These are phyloP conservation scores for Glebionis coronaria DNA, from an alignment of 129 eudicot species.

Conservation along the genomic window DNA sequence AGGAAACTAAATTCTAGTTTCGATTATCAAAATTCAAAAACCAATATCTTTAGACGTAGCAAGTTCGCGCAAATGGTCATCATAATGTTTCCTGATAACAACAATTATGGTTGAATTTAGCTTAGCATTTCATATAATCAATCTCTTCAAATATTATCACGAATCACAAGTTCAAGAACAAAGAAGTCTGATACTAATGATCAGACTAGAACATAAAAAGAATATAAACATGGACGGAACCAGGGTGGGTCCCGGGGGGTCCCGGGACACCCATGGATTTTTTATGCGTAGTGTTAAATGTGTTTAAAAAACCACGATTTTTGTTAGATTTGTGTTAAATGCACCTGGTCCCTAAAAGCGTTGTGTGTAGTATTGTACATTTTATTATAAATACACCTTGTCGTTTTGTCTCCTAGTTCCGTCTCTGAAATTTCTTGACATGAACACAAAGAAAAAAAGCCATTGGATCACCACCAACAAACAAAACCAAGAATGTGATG, in stretches of 20 bases:
- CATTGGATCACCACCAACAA: constrained; percentile 37
- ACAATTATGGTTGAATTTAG: no score
- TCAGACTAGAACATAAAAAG: constrained; percentile 2
- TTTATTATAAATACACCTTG: no score
- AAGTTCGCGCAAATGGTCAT: neutral
- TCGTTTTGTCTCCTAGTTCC: no score
- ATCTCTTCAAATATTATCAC: constrained; percentile 13
- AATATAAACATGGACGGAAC: no score
- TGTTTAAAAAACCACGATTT: no score
- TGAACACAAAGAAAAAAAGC: constrained; percentile 27
- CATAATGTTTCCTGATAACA: no score
- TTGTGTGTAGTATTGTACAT: no score
- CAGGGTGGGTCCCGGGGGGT: no score
- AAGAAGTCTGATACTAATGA: neutral
- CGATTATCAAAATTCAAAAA: neutral
- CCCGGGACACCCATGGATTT: no score
- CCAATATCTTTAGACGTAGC: neutral
- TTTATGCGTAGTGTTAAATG: no score
- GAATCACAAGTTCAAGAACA: constrained; percentile 21
- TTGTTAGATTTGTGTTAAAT: no score
- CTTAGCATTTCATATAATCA: constrained; percentile 15
- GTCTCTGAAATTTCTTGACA: neutral
- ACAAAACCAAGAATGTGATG: constrained; percentile 39
- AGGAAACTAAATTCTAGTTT: neutral
- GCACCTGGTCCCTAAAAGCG: no score